These are phyloP conservation scores for Paraglomus occultum DNA, from an alignment of 192 early-diverging fungal genomes.

Conservation along the genomic window DNA sequence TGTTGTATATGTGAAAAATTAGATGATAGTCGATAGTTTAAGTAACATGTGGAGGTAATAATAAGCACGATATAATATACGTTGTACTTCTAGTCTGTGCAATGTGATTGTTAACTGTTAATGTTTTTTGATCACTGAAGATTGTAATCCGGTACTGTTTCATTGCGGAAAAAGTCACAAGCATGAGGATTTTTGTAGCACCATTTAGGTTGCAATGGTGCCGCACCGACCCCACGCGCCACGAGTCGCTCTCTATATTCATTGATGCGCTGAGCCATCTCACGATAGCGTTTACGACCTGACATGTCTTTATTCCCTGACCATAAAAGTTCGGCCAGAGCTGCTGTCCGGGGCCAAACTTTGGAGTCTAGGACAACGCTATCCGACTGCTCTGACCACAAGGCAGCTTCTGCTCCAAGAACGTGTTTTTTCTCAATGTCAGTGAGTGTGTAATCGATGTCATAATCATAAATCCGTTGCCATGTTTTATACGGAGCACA, in stretches of 20 bases:
- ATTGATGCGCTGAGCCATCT: conserved; percentile 52
- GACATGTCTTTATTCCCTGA: conserved; percentile 56
- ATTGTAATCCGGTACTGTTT: conserved; percentile 40
- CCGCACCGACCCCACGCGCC: conserved; percentile 60
- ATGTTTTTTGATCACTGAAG: no score
- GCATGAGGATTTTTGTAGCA: conserved; percentile 40
- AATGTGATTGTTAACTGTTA: no score
- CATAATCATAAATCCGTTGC: conserved; percentile 69
- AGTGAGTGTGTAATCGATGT: conserved; percentile 58
- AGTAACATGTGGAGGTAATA: no score
- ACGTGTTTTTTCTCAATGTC: conserved; percentile 53
- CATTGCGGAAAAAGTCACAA: conserved; percentile 37
- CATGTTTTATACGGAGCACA: conserved; percentile 75
- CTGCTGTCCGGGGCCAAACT: conserved; percentile 70
- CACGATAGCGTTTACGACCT: conserved; percentile 38
- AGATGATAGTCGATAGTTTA: no score
- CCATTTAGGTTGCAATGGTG: conserved; percentile 53
- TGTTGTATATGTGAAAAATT: no score
- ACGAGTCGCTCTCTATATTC: conserved; percentile 68
- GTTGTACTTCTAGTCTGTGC: no score
- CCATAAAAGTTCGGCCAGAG: conserved; percentile 69
- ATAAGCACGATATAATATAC: no score
- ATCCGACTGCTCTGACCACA: conserved; percentile 74
- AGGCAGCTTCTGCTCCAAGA: conserved; percentile 64
- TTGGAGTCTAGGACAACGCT: conserved; percentile 52